phyloP scores from a whole-genome alignment of 2,329 filamentous ascomycete species.

The Talaromyces albobiverticillius region DNA sequence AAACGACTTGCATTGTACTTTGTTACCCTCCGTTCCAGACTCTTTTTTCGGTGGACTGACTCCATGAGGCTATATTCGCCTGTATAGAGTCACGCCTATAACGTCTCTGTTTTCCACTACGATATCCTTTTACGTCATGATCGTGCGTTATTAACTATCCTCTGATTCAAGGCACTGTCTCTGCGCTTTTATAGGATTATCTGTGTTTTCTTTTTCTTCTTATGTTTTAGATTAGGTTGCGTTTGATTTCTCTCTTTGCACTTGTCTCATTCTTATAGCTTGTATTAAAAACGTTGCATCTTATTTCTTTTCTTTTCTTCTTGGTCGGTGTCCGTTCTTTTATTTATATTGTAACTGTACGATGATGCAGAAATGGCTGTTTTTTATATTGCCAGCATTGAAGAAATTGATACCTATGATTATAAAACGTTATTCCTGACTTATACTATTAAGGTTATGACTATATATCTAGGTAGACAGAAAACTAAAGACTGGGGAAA shows the following conservation, averaged over 20 bases:
- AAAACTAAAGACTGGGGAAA: not conserved
- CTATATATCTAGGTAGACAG: not conserved
- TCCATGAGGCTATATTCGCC: not conserved
- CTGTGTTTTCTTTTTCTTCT: conserved; percentile 14
- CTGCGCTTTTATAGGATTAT: conserved; percentile 12
- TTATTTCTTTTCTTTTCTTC: conserved; percentile 11
- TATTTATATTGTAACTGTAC: conserved; percentile 16
- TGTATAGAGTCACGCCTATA: not conserved
- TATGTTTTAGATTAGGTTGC: conserved; percentile 1
- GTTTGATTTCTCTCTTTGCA: conserved; percentile 16
- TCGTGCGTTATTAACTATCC: conserved; percentile 6
- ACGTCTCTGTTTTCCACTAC: conserved; percentile 1
- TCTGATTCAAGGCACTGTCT: conserved; percentile 10
- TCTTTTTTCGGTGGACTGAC: not conserved
- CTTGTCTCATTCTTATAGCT: conserved; percentile 6
- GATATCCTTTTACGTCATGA: conserved; percentile 12
- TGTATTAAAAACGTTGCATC: conserved; percentile 13
- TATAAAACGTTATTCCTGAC: no score
- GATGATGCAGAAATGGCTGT: conserved; percentile 14
- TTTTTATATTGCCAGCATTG: not conserved
- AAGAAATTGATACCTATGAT: not conserved
- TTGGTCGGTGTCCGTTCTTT: conserved; percentile 16
- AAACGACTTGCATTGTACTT: not conserved
- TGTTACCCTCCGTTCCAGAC: not conserved
- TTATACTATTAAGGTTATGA: no score